Base-by-base conservation (phyloP, 1,139 yeast species). In the Magnusiomyces tetraspermus region DNA sequence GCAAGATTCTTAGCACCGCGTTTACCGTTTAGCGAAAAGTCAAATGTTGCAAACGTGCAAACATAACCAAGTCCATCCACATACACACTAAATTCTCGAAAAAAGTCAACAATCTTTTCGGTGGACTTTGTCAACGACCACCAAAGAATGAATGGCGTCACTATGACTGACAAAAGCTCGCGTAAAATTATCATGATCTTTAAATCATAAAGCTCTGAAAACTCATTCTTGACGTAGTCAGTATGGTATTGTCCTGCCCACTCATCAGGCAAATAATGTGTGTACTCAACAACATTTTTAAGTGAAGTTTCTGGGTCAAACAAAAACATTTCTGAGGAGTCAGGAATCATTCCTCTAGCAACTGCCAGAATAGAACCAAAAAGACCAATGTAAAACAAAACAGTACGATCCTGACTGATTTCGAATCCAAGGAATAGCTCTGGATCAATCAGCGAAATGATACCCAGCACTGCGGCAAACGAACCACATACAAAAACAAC, bases 61-160 rank as follows among this genome's bases (percentile, higher is more conserved):
- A 92, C 95, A 63, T 90, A 85, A 0, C 98, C 99, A 46, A 92
- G 72, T 0, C 97, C 97, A 69, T 90, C 97, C 48, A 90, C 88
- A 66, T 90, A 94, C 13, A 89, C 82, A 11, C 95, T 82, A 60
- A 80, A 84, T 57, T 92, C 97, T 54, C 97, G 71, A 67, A 90
- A 87, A 63, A 92, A 92, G 64, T 92, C 97, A 40, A 92, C 79
- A 45, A 92, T 84, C 38, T 79, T 74, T 36, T 87, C 90, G 17
- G 92, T 75, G 48, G 80, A 76, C 50, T 76, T 76, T 15, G 96
- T 88, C 30, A 92, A 72, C 31, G 88, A 80, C 64, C 84, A 82
- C 87, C 96, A 89, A 22, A 92, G 71, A 17, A 94, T 79, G 58
- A 88, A 85, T 1, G 98, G 99, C 0, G 96, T 84, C 58, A 90